Conservation (phyloP, 2,329 filamentous ascomycete species). For the Talaromyces sp. region DNA sequence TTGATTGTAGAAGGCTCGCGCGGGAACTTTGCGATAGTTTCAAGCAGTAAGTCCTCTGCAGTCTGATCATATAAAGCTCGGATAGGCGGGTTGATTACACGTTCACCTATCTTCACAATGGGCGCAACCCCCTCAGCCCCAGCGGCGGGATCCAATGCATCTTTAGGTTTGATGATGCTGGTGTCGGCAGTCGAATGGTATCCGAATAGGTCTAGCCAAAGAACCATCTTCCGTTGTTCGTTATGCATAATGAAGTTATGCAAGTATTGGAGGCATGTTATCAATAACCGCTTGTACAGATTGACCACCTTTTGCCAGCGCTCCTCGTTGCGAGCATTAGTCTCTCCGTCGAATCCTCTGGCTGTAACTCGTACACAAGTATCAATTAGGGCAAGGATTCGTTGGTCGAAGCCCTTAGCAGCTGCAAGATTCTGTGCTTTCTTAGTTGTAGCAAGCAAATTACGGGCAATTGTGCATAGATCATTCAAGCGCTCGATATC, state of each 20-base stretch:
- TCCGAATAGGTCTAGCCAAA: constrained; percentile 68
- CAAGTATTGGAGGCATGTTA: constrained; percentile 67
- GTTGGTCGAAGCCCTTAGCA: constrained; percentile 61
- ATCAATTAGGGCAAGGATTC: constrained; percentile 64
- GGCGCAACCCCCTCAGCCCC: constrained; percentile 44
- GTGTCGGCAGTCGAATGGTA: constrained; percentile 53
- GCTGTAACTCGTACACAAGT: constrained; percentile 67
- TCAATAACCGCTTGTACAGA: constrained; percentile 66
- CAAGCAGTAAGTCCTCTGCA: constrained; percentile 46
- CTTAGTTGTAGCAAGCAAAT: constrained; percentile 63
- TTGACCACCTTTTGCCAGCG: constrained; percentile 68
- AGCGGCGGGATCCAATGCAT: constrained; percentile 43
- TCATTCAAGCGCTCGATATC: constrained; percentile 67
- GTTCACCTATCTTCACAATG: constrained; percentile 46
- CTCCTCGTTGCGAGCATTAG: constrained; percentile 63
- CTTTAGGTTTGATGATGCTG: constrained; percentile 48
- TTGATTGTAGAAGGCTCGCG: constrained; percentile 48
- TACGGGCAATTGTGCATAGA: constrained; percentile 63
- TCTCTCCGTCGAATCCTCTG: constrained; percentile 66
- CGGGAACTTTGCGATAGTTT: constrained; percentile 49
- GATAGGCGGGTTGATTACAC: constrained; percentile 46
- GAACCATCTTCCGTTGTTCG: constrained; percentile 65
- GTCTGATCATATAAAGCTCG: constrained; percentile 47
- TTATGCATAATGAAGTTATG: constrained; percentile 69
- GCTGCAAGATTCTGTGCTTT: constrained; percentile 66